phyloP scores from a whole-genome alignment of 2,329 filamentous ascomycete species.

The Diaporthe citriasiana region DNA sequence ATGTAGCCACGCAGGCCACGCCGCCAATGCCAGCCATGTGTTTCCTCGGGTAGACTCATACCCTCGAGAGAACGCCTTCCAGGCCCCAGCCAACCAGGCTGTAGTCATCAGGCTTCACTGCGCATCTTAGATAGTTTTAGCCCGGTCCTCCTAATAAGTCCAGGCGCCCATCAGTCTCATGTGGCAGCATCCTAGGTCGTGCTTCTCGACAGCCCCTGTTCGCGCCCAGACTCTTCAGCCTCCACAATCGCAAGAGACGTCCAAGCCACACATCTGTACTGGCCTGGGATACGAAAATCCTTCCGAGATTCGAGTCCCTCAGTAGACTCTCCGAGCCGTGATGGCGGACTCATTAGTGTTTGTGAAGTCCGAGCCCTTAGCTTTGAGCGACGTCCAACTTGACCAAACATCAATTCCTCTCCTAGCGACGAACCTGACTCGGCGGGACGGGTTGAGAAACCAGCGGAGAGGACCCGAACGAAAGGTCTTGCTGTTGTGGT shows the following conservation, averaged over 20 bases:
- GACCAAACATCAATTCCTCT: not conserved
- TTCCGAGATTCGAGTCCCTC: not conserved
- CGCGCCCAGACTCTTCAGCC: slow-evolving; percentile 12
- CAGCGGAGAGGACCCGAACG: slow-evolving; percentile 7
- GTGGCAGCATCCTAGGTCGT: slow-evolving; percentile 19
- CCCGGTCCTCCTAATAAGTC: not conserved
- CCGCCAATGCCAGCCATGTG: slow-evolving; percentile 26
- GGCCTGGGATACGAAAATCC: not conserved
- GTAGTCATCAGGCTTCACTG: not conserved
- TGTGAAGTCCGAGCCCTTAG: slow-evolving; percentile 14
- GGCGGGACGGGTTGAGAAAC: not conserved
- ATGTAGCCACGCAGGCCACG: slow-evolving; percentile 16
- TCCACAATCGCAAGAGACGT: not conserved
- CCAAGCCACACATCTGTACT: not conserved
- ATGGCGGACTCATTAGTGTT: not conserved
- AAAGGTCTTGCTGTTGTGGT: slow-evolving; percentile 2
- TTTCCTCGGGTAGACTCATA: not conserved
- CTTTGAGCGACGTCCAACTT: not conserved
- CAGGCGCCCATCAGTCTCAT: slow-evolving; percentile 28
- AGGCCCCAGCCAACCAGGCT: not conserved
- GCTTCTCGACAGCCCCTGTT: not conserved
- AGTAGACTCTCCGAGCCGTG: not conserved
- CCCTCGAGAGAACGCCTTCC: not conserved
- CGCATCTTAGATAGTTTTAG: not conserved
- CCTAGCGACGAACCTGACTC: not conserved